phyloP scores from a whole-genome alignment of 2,329 filamentous ascomycete species.

The Diaporthe citrichinensis region DNA sequence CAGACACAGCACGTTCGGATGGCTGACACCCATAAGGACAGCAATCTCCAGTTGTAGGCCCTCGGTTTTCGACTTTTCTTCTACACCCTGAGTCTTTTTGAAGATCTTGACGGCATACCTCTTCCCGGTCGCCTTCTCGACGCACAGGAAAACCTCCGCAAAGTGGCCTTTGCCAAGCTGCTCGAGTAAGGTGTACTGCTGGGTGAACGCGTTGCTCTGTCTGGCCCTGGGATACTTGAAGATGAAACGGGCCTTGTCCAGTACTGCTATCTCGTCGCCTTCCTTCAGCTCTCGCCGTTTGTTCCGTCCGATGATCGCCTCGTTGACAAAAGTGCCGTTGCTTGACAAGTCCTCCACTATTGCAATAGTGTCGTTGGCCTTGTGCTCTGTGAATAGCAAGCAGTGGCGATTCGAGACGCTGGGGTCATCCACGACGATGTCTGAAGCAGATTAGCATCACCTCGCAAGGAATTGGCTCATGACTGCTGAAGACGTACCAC shows the following conservation, averaged over 20 bases:
- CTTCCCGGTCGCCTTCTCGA: slow-evolving; percentile 86
- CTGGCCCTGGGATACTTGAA: slow-evolving; percentile 89
- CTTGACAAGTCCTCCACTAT: slow-evolving; percentile 94
- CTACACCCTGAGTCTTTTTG: slow-evolving; percentile 84
- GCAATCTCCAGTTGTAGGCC: slow-evolving; percentile 95
- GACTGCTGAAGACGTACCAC: slow-evolving; percentile 72
- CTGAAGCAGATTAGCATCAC: slow-evolving; percentile 53
- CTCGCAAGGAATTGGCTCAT: slow-evolving; percentile 9
- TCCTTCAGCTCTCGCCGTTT: slow-evolving; percentile 90
- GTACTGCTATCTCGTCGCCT: slow-evolving; percentile 89
- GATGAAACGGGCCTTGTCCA: slow-evolving; percentile 88
- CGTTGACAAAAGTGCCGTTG: slow-evolving; percentile 97
- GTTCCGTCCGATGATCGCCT: slow-evolving; percentile 90
- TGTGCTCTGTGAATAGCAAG: slow-evolving; percentile 55
- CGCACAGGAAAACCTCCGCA: slow-evolving; percentile 91
- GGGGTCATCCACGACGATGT: slow-evolving; percentile 81
- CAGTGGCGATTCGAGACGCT: slow-evolving; percentile 92
- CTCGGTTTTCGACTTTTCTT: slow-evolving; percentile 87
- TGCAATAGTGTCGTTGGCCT: slow-evolving; percentile 67
- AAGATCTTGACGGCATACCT: slow-evolving; percentile 96
- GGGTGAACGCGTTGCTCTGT: slow-evolving; percentile 82
- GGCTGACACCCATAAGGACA: slow-evolving; percentile 96
- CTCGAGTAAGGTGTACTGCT: slow-evolving; percentile 87
- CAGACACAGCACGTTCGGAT: slow-evolving; percentile 91
- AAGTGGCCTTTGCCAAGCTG: slow-evolving; percentile 96